Base-by-base conservation (phyloP, 2,329 filamentous ascomycete genomes). In the Juglanconis oblonga region DNA sequence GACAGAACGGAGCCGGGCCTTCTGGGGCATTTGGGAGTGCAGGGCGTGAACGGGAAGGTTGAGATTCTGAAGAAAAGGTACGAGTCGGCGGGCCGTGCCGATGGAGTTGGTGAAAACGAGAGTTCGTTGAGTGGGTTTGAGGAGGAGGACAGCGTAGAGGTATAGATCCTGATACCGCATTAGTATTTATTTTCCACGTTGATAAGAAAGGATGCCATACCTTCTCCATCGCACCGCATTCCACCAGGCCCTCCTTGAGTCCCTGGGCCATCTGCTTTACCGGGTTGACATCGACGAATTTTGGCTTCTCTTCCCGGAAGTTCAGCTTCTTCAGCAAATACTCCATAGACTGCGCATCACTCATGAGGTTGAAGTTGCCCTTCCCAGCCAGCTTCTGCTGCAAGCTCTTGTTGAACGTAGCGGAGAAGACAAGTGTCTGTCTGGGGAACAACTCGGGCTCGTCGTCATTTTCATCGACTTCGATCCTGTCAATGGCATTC, bases 101-200 rank as follows among this genome's bases (percentile, higher is more conserved):
- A 99, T 97, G 49, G 93, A 97, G 77, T 99, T 99, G 33, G 93
- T 92, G 73, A 99, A 99, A 52, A 99, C 87, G 3, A 99, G 81
- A 0, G 91, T 92, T 36, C 93, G 89, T 42, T 88, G 84, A 52
- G 88, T 88, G 1, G 91, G 87, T 70, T 97, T 90, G 59, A 96
- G 86, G 2, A 97, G 82, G 0, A 98, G 81, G 8, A 97, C 80
- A 0, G 92, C 84, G 75, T 99, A 99, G 45, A 98, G 87, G 66
- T 94, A 98, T 9, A 99, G 85, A 73, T 99, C 95, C 84, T 90
- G 62, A 33, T 13, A 17, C 6, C 29, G 5, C 31, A 33, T 68
- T 58, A 73, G 68, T 62, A 51, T 5, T n/a, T 29, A n/a, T 33
- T 3, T 51, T 44, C 48, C 31, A 35, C 31, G 72, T 72, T 29